Percentiles rank a stretch among this genome's conserved stretches.
These are phyloP conservation scores for Aspergillus fumigatus DNA, from an alignment of 2,329 filamentous ascomycete species.

Conservation along the genomic window DNA sequence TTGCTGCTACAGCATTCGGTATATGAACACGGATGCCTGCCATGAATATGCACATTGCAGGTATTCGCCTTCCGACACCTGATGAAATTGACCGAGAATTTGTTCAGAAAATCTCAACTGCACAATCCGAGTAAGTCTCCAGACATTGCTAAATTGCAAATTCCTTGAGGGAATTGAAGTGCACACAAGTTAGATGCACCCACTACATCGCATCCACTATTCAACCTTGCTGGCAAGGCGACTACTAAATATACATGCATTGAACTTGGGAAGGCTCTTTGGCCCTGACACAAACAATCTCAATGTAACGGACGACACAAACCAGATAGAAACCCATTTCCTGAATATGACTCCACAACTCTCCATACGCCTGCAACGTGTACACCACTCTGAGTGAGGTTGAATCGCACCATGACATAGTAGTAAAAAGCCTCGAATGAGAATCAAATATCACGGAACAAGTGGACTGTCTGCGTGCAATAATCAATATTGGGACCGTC, in stretches of 20 bases:
- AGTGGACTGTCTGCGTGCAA: background rate
- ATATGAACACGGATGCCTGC: background rate
- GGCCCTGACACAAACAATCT: background rate
- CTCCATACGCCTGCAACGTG: slow-evolving; percentile 9
- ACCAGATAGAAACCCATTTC: background rate
- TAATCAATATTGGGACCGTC: background rate
- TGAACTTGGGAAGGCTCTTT: background rate
- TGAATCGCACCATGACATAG: slow-evolving; percentile 4
- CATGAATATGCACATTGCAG: background rate
- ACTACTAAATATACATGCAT: slow-evolving; percentile 1
- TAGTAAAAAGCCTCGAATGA: slow-evolving; percentile 1
- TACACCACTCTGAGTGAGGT: slow-evolving; percentile 1
- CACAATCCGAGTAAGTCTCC: background rate
- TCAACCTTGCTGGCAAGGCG: background rate
- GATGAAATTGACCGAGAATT: background rate
- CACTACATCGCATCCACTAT: background rate
- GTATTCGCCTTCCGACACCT: background rate
- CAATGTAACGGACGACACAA: background rate
- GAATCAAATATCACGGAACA: slow-evolving; percentile 2
- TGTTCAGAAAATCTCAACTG: background rate
- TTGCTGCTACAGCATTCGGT: background rate
- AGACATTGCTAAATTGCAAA: background rate
- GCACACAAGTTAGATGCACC: background rate
- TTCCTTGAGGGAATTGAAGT: background rate
- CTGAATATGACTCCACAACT: slow-evolving; percentile 11